Conservation (phyloP, 805 yeast genomes). For the Saturnispora silvae region DNA sequence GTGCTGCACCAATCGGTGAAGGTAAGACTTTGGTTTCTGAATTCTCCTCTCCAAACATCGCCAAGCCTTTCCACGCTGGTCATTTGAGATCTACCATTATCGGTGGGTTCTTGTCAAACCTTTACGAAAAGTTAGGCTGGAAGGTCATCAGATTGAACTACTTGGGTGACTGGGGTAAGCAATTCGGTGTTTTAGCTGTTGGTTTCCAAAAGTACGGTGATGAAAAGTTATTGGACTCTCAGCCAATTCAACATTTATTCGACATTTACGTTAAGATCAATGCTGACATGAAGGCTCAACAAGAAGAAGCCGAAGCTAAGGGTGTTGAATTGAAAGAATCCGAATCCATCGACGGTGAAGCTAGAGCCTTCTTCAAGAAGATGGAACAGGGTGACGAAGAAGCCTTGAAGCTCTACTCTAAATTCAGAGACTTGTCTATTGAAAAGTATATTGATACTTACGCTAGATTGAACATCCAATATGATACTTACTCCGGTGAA, state of each 20-base stretch:
- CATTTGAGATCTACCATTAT: slow-evolving; percentile 95
- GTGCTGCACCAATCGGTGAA: slow-evolving; percentile 62
- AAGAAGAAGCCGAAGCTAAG: slow-evolving; percentile 40
- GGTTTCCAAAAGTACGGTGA: slow-evolving; percentile 83
- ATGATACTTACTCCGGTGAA: slow-evolving; percentile 90
- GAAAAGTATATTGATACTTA: slow-evolving; percentile 78
- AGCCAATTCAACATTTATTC: slow-evolving; percentile 91
- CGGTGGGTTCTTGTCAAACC: slow-evolving; percentile 88
- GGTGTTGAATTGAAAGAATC: slow-evolving; percentile 38
- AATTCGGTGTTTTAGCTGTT: slow-evolving; percentile 90
- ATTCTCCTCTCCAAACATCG: slow-evolving; percentile 96
- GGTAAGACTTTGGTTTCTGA: slow-evolving; percentile 71
- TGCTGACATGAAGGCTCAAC: slow-evolving; percentile 58
- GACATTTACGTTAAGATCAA: slow-evolving; percentile 87
- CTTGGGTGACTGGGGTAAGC: slow-evolving; percentile 99
- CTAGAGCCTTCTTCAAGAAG: slow-evolving; percentile 74
- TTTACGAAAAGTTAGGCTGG: slow-evolving; percentile 88
- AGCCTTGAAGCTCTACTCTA: slow-evolving; percentile 70
- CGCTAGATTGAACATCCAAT: slow-evolving; percentile 81
- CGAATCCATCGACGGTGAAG: slow-evolving; percentile 62
- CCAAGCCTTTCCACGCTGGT: slow-evolving; percentile 99
- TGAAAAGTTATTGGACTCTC: slow-evolving; percentile 55
- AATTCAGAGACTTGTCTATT: slow-evolving; percentile 85
- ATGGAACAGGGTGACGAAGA: slow-evolving; percentile 92
- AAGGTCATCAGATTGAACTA: slow-evolving; percentile 88